phyloP scores from a whole-genome alignment of 805 yeast species.

The Candida incommunis region DNA sequence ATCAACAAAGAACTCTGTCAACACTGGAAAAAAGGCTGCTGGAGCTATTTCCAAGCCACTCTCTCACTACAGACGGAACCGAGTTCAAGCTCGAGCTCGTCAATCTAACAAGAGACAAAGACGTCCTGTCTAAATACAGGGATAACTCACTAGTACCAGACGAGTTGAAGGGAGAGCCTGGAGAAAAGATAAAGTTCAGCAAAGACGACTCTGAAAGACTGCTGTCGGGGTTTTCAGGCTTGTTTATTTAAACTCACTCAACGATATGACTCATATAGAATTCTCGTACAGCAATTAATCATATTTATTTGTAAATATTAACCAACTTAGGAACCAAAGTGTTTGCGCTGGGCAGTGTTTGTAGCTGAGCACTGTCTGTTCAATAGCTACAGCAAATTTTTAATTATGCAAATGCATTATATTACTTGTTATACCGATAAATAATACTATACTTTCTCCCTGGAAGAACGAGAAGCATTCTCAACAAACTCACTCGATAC shows the following conservation, averaged over 20 bases:
- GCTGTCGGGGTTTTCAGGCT: slow-evolving; percentile 1
- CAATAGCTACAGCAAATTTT: no score
- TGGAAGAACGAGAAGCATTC: no score
- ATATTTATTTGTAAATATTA: background rate
- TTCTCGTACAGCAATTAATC: background rate
- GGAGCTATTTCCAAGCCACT: background rate
- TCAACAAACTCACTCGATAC: background rate
- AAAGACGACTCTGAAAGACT: background rate
- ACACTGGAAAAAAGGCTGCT: slow-evolving; percentile 4
- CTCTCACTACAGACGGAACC: background rate
- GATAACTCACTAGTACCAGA: slow-evolving; percentile 3
- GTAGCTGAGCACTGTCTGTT: no score
- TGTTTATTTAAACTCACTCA: slow-evolving; percentile 1
- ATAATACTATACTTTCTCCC: no score
- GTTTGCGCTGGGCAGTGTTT: no score
- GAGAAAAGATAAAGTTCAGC: slow-evolving; percentile 2
- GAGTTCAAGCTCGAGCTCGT: slow-evolving; percentile 3
- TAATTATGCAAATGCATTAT: no score
- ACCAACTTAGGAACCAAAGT: no score
- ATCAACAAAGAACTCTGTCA: background rate
- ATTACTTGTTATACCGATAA: no score
- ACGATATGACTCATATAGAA: background rate
- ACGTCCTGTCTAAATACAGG: slow-evolving; percentile 3
- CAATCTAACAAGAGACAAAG: slow-evolving; percentile 8
- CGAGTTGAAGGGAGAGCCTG: background rate